Evolutionary conservation across 345 rosid species (phyloP), one percentile per base, ranked within the genome.

Genomic region (Clarkia xantiana): DNA sequence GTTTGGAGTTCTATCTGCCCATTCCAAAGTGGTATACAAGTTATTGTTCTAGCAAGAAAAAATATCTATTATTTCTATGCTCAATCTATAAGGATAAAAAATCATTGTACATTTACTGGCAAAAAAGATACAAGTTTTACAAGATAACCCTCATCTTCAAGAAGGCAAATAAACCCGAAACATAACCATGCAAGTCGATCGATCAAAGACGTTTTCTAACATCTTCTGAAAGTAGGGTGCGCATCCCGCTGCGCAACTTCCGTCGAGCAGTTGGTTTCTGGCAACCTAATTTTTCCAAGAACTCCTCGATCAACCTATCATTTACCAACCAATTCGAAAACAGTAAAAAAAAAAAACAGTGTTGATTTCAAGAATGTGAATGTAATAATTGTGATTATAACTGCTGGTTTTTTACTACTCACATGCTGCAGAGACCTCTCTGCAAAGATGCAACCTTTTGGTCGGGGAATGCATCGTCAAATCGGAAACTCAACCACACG

Each of bases 241-340:
- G 44, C 11, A 43, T 51, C 25, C 17, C 57, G 18, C 13, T 47
- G 1, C 14, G 51, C 13, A 64, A 16, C 64, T 17, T 70, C 42
- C 54, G 69, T 16, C 47, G 36, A 29, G 36, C 39, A 16, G 1
- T 55, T 0, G 70, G 79, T 63, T 57, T 72, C 56, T 71, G 79
- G 73, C 70, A 68, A 55, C 84, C 91, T 0, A 61, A 52, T 25
- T 82, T 75, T 70, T 72, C 84, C 18, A 82, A 69, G 62, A 81
- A 90, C 58, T 80, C 86, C 67, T 90, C 97, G n/a, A 85, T 90
- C 62, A 90, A 64, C 76, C 95, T 90, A 59, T 54, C 14, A 85
- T 90, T 59, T 85, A 64, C 76, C 94, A 85, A 59, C 53, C 55
- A 8, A 63, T 23, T 12, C 3, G n/a, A 44, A 46, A n/a, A 39